Conservation (phyloP, 2,329 filamentous ascomycete genomes). For the Sarocladium brachiariae region DNA sequence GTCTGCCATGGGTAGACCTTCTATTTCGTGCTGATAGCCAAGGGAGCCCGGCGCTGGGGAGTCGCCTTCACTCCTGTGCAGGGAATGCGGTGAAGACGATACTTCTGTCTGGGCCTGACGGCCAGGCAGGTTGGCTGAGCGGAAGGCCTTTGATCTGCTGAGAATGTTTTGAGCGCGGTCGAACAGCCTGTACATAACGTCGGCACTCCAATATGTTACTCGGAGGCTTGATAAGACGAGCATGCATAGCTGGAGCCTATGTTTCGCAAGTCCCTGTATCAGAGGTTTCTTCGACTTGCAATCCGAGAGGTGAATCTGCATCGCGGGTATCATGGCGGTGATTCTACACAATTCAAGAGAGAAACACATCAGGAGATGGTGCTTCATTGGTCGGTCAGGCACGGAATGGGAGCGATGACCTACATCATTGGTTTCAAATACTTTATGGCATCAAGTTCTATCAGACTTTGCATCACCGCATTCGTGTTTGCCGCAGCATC, state of each 20-base stretch:
- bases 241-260: conserved; percentile 9
- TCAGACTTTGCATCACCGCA: not conserved
- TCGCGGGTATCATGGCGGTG: conserved; percentile 8
- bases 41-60: too few relatives aligned
- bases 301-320: conserved; percentile 8
- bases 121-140: too few relatives aligned
- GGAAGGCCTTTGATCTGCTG: not conserved
- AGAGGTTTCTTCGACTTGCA: conserved; percentile 1
- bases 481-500: conserved; percentile 10
- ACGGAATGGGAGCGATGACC: not conserved
- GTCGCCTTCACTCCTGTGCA: too few relatives aligned
- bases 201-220: conserved; percentile 8
- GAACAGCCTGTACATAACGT: conserved; percentile 10
- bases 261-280: not conserved
- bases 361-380: too few relatives aligned
- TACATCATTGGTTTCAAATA: conserved; percentile 10
- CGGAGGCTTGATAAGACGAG: not conserved
- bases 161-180: conserved; percentile 1
- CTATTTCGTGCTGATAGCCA: too few relatives aligned
- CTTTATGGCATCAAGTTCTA: conserved; percentile 1
- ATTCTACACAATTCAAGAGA: not conserved
- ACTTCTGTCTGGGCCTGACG: too few relatives aligned
- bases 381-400: too few relatives aligned
- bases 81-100: too few relatives aligned
- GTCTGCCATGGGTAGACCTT: too few relatives aligned